Evolutionary conservation across 2,329 filamentous ascomycete species (phyloP), one percentile per base, ranked within the genome.

Genomic region (Aspergillus quadricinctus): DNA sequence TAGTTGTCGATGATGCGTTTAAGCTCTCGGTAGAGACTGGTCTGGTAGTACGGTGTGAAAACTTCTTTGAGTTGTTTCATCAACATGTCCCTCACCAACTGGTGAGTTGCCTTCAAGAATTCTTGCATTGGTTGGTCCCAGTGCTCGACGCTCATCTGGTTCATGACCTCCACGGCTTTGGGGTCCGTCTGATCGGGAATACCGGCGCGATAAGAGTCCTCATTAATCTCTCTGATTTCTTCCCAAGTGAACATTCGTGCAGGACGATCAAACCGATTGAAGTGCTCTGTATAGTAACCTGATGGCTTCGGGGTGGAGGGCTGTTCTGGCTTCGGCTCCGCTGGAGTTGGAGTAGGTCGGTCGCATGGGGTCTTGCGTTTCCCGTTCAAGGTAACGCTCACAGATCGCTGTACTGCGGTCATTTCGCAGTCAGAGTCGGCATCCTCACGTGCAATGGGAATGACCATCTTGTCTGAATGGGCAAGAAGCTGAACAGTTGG

Each of bases 131-230:
- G 84, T 0, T 65, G 64, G 1, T 78, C 66, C 88, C 88, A 90
- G 1, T 83, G 80, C 7, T 69, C 66, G 1, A 89, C 80, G 0
- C 82, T 81, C n/a, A 81, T 72, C 17, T 78, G 74, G 48, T 82
- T 84, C 17, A 89, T 75, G 0, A 77, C 76, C 28, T 85, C 80
- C 23, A 86, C 84, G 0, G 88, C 84, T 40, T 83, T 81, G 0
- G 82, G 79, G 0, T 85, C 81, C 0, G 84, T 81, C 0, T 85
- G 77, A 6, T 81, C 80, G 0, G 84, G 84, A 61, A 86, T 77
- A 0, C 86, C 85, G 0, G 83, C 80, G 19, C 77, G 77, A 27
- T 80, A 81, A 11, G 83, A 82, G 3, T 76, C 72, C 19, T 75
- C 70, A 14, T 88, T 86, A 10, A 85, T 79, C 0, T 76, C 70